Base-by-base conservation (phyloP, 2,329 filamentous ascomycete species). In the Cercospora sp. region DNA sequence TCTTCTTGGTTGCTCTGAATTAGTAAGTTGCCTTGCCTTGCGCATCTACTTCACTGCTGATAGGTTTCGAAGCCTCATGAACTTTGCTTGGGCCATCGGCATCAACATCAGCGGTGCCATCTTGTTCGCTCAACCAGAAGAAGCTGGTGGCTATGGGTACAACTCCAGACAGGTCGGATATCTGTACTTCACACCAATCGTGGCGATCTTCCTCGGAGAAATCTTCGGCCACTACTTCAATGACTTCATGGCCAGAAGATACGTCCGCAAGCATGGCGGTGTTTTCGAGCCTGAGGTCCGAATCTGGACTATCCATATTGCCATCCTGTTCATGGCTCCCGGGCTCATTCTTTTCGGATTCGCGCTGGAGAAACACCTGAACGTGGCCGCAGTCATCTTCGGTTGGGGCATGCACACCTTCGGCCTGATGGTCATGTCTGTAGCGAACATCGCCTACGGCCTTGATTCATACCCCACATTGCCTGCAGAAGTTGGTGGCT, bases 181-280 rank as follows among this genome's bases (percentile, higher is more conserved):
- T 53, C 67, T 72, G 39, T 77, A 77, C 66, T 75, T 77, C 53
- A 74, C 76, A 4, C 75, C 75, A n/a, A 67, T 77, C n/a, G 69
- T 76, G 1, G 73, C 64, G 1, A 71, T 73, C 4, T 60, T 64
- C 10, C 53, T 77, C 18, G 75, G 74, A 28, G 75, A 77, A 62
- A 9, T 72, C 13, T 71, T 75, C 26, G 75, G 76, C 9, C 73
- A 76, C 48, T 75, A 63, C 66, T 72, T 76, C 60, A 75, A 77
- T 60, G 75, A 77, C 59, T 73, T 60, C 51, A 60, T 76, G 10
- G 74, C 74, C 4, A 63, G 26, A 16, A 12, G 10, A 20, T 51
- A 67, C 9, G 58, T 59, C 9, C 48, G 53, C 3, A 66, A 36
- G 23, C 5, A 28, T 16, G 45, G 20, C 3, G n/a, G 42, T 16